A percentile compares a stretch with the other conserved stretches of the same genome.
Evolutionary conservation across 495 filamentous ascomycete species (phyloP).

Genomic region (Tuber indicum): DNA sequence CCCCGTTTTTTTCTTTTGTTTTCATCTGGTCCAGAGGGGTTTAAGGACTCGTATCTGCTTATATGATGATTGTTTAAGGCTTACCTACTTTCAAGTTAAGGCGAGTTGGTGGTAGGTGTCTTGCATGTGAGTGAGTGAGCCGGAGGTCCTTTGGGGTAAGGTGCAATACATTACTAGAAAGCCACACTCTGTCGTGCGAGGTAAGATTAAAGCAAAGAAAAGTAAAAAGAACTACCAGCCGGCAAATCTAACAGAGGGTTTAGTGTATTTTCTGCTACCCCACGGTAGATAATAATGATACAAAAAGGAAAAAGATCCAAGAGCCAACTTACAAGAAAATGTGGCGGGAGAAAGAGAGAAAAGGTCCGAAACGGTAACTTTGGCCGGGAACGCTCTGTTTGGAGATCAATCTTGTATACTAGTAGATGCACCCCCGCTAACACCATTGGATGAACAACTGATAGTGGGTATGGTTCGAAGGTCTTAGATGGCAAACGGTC

Average conservation of each 20-base stretch:
- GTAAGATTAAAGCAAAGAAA: not conserved
- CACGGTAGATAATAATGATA: not conserved
- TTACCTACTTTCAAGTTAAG: not conserved
- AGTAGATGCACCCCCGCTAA: not conserved
- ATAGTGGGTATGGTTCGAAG: not conserved
- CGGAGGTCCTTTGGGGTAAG: not conserved
- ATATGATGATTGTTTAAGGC: not conserved
- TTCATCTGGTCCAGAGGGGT: not conserved
- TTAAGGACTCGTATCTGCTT: not conserved
- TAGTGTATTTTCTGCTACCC: not conserved
- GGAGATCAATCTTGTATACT: not conserved
- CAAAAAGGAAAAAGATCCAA: not conserved
- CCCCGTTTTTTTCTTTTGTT: not conserved
- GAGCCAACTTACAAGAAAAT: not conserved
- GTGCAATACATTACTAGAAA: not conserved
- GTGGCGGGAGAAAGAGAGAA: not conserved
- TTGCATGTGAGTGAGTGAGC: not conserved
- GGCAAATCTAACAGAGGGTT: not conserved
- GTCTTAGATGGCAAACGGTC: not conserved
- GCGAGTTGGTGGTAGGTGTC: not conserved
- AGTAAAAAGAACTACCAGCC: not conserved
- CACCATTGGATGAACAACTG: not conserved
- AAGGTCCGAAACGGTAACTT: not conserved
- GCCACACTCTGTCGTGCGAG: not conserved
- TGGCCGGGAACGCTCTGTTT: not conserved